phyloP scores from a whole-genome alignment of 2,329 filamentous ascomycete species.

The Phialocephala sp. region DNA sequence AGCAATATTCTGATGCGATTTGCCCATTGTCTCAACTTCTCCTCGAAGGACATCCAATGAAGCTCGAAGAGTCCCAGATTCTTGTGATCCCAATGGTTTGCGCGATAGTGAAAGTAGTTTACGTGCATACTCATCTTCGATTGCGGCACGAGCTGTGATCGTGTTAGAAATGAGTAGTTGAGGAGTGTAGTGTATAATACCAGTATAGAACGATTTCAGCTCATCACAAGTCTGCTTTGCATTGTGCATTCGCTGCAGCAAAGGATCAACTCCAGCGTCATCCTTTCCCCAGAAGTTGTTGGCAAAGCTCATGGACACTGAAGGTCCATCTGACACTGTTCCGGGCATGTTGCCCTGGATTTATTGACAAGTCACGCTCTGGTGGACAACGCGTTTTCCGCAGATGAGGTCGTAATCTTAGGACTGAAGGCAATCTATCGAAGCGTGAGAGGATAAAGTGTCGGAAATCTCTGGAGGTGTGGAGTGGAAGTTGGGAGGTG shows the following conservation, averaged over 20 bases:
- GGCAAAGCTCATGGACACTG: slow-evolving; percentile 62
- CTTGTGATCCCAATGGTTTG: slow-evolving; percentile 87
- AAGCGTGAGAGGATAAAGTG: slow-evolving; percentile 12
- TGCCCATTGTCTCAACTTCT: slow-evolving; percentile 92
- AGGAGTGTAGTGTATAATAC: slow-evolving; percentile 52
- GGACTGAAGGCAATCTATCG: slow-evolving; percentile 4
- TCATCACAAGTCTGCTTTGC: slow-evolving; percentile 96
- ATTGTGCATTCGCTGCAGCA: slow-evolving; percentile 92
- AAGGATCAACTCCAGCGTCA: slow-evolving; percentile 89
- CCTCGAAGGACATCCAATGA: slow-evolving; percentile 88
- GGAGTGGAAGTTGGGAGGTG: slow-evolving; percentile 5
- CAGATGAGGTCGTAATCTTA: slow-evolving; percentile 6
- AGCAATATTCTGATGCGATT: slow-evolving; percentile 89
- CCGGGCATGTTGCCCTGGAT: slow-evolving; percentile 38
- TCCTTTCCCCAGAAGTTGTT: slow-evolving; percentile 99
- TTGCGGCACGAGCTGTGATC: slow-evolving; percentile 76
- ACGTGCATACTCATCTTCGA: slow-evolving; percentile 95
- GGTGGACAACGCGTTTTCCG: slow-evolving; percentile 6
- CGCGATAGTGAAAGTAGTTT: slow-evolving; percentile 86
- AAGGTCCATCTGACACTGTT: slow-evolving; percentile 43
- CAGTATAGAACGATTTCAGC: slow-evolving; percentile 85
- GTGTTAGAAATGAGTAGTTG: slow-evolving; percentile 15
- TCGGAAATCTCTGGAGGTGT: slow-evolving; percentile 10
- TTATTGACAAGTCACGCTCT: slow-evolving; percentile 19
- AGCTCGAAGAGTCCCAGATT: slow-evolving; percentile 79